Base-by-base conservation (phyloP, 805 yeast genomes). In the Pichia sporocuriosa region DNA sequence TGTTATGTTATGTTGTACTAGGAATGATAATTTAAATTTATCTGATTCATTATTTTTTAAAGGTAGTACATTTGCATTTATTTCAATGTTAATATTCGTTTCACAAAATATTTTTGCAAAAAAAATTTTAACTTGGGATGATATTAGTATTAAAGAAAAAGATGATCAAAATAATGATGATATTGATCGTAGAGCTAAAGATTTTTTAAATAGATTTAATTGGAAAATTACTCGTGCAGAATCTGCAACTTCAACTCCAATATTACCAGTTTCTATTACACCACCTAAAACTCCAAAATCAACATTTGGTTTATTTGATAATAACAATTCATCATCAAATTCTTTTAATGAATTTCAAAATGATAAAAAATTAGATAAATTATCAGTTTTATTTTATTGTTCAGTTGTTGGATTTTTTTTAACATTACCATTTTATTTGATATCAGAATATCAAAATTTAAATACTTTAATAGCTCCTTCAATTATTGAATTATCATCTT, bases 71-170 rank as follows among this genome's bases (percentile, higher is more conserved):
- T 75, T 68, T 56, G 79, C 81, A 7, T 72, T 73, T 42, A 45
- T 70, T 17, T 73, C 79, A 31, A 76, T 76, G 81, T 48, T 75
- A 24, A 82, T 84, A 26, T 84, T 84, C 61, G 94, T 84, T 11
- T 67, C 80, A 8, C 94, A 84, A 56, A 84, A 83, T 56, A 81
- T 84, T 41, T 83, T 81, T 63, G 88, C 90, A n/a, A 84, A 84
- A 55, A 76, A 72, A 49, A 73, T 81, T 40, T 61, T 84, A 39
- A 81, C 89, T 2, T 63, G 69, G 41, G 71, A 68, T 39, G 58
- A 58, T n/a, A 36, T 35, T 28, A 23, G 19, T 9, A 13, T 7
- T n/a, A 50, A 13, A 47, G n/a, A 25, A 16, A 21, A 48, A 23
- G 45, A 45, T 16, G 26, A n/a, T n/a, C n/a, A n/a, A n/a, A n/a